These are phyloP conservation scores for Tephrocybe sp. DNA, from an alignment of 768 basidiomycete genomes.

Conservation along the genomic window DNA sequence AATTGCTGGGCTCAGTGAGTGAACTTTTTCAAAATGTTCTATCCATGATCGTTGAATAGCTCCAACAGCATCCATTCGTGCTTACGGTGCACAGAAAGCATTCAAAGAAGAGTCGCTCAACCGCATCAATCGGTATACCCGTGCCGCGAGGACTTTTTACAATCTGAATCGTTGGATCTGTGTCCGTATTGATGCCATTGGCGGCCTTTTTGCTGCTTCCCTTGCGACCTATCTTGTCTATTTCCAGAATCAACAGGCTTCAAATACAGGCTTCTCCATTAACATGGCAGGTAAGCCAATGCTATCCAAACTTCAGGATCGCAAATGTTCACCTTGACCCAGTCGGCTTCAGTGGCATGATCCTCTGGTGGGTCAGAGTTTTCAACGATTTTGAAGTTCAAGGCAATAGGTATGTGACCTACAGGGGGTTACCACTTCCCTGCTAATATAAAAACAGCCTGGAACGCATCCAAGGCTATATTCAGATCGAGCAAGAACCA, in stretches of 20 bases:
- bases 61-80: constrained; percentile 61
- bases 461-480: constrained; percentile 71
- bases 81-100: constrained; percentile 55
- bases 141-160: constrained; percentile 46
- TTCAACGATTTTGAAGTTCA: constrained; percentile 45
- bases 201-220: constrained; percentile 49
- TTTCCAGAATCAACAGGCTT: constrained; percentile 35
- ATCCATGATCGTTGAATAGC: neutral
- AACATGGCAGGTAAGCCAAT: constrained; percentile 42
- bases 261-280: constrained; percentile 50
- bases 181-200: constrained; percentile 57
- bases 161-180: constrained; percentile 47
- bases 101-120: constrained; percentile 44
- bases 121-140: constrained; percentile 53
- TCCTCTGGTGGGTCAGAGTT: constrained; percentile 46
- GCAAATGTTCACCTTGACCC: neutral
- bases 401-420: constrained; percentile 38
- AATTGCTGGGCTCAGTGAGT: constrained; percentile 51
- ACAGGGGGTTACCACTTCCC: neutral
- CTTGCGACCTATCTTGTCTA: constrained; percentile 59
- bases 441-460: constrained; percentile 26
- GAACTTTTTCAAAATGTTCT: neutral
- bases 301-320: constrained; percentile 32
- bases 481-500: constrained; percentile 59
- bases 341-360: constrained; percentile 54